Percentiles rank a stretch among this genome's conserved stretches.
Conservation (phyloP, 805 yeast species). For the Blastobotrys muscicola region DNA sequence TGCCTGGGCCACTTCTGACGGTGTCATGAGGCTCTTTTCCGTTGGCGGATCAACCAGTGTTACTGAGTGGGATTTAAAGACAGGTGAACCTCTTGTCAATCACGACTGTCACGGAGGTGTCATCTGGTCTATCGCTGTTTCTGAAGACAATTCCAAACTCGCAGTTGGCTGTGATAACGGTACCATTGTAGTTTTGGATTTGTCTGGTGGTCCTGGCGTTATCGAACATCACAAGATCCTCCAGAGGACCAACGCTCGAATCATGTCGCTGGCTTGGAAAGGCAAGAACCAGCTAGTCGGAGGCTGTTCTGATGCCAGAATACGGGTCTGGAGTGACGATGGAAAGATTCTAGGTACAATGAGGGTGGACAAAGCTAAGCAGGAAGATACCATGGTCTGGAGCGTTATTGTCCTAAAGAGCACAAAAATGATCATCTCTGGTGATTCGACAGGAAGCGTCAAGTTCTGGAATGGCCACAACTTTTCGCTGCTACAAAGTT, state of each 20-base stretch:
- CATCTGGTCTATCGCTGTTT: slow-evolving; percentile 78
- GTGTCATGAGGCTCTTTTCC: slow-evolving; percentile 64
- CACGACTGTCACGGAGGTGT: slow-evolving; percentile 89
- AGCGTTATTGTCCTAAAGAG: slow-evolving; percentile 54
- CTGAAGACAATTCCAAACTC: slow-evolving; percentile 48
- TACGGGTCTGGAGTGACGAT: slow-evolving; percentile 64
- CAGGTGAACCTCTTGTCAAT: slow-evolving; percentile 63
- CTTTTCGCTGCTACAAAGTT: slow-evolving; percentile 69
- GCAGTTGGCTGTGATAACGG: slow-evolving; percentile 97
- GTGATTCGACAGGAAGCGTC: slow-evolving; percentile 91
- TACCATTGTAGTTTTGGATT: slow-evolving; percentile 68
- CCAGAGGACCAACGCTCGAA: slow-evolving; percentile 76
- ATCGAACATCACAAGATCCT: slow-evolving; percentile 67
- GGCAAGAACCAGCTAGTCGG: slow-evolving; percentile 61
- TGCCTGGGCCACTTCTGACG: slow-evolving; percentile 58
- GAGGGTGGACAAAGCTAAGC: slow-evolving; percentile 83
- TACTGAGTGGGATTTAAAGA: slow-evolving; percentile 83
- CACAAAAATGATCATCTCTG: slow-evolving; percentile 73
- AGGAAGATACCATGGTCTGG: slow-evolving; percentile 90
- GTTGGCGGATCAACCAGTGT: slow-evolving; percentile 88
- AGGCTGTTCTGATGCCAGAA: slow-evolving; percentile 92
- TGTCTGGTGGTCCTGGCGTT: slow-evolving; percentile 79
- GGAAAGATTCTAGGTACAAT: slow-evolving; percentile 74
- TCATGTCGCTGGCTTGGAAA: slow-evolving; percentile 71
- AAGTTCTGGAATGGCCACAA: slow-evolving; percentile 86